Base-by-base conservation (phyloP, 2,329 filamentous ascomycete genomes). In the Ophiostoma sp. region DNA sequence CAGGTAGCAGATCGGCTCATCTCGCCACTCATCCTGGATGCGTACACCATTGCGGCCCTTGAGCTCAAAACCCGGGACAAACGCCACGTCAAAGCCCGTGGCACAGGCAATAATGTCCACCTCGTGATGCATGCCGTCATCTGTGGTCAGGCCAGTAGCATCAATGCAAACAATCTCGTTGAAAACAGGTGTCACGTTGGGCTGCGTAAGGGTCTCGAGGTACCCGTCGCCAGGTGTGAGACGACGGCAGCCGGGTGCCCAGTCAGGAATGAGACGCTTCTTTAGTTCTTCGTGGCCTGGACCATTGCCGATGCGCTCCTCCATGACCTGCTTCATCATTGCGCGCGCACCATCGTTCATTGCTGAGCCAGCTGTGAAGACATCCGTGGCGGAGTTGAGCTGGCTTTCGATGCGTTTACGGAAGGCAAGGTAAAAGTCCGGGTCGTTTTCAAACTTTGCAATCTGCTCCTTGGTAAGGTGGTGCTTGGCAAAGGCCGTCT, bases 401-500 rank as follows among this genome's bases (percentile, higher is more conserved):
- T 50, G 50, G 39, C 33, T 61, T 52, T 71, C 69, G n/a, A 71
- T 39, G 4, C 39, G 28, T 33, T 71, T 71, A 9, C 69, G 48
- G 52, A 71, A 71, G 45, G 50, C 31, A 5, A 71, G 69, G n/a
- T 71, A 55, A 28, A 57, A 61, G 9, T 71, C 50, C 2, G 69
- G 52, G 25, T 71, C 69, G 19, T 33, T 31, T 36, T 57, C 52
- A 11, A 71, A 71, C 33, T 45, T 36, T 28, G 28, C 50, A 2
- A 39, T 61, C 55, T 71, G 50, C 69, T 59, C 69, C 33, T 57
- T 33, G n/a, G 52, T 48, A 19, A 71, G 57, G 31, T 36, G 31
- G 57, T 61, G 31, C 57, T 61, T 61, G 57, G 28, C 31, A 36
- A 61, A 61, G 6, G 57, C 57, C 17, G 57, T 61, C 17, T 39